phyloP scores from a whole-genome alignment of 768 basidiomycete species.

The Panus rudis region DNA sequence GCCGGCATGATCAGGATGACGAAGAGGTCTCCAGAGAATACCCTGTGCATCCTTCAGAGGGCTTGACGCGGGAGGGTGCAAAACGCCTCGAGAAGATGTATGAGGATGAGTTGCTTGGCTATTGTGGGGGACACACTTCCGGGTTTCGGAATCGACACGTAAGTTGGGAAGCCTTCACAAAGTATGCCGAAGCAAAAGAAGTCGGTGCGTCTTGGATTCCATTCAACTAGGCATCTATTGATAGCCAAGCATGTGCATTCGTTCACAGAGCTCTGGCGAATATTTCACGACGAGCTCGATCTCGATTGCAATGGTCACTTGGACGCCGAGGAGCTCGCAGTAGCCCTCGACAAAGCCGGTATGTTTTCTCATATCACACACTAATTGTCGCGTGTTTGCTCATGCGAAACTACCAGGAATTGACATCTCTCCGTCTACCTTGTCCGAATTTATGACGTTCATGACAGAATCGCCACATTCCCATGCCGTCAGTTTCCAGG shows the following conservation, averaged over 20 bases:
- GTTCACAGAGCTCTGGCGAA: conserved; percentile 73
- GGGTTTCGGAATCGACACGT: conserved; percentile 36
- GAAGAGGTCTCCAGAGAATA: conserved; percentile 23
- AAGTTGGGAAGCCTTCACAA: conserved; percentile 64
- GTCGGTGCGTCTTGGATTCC: conserved; percentile 42
- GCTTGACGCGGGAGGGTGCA: conserved; percentile 39
- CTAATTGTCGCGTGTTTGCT: no score
- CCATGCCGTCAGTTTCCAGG: conserved; percentile 66
- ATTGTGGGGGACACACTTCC: conserved; percentile 38
- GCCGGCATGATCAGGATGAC: conserved; percentile 16
- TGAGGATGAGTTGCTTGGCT: conserved; percentile 64
- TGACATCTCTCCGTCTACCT: conserved; percentile 55
- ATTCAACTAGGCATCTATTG: no score
- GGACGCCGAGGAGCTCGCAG: conserved; percentile 54
- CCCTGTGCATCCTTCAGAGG: conserved; percentile 15
- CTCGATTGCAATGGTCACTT: conserved; percentile 82
- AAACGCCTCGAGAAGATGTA: conserved; percentile 63
- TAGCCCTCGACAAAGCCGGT: conserved; percentile 73
- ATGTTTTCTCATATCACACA: conserved; percentile 12
- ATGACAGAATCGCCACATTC: conserved; percentile 69
- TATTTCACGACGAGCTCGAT: conserved; percentile 88
- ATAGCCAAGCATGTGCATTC: neutral
- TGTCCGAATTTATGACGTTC: conserved; percentile 75
- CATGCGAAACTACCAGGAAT: conserved; percentile 48
- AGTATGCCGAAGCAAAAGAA: conserved; percentile 78